These are phyloP conservation scores for Xylaria scruposa DNA, from an alignment of 495 filamentous ascomycete genomes.

Conservation along the genomic window DNA sequence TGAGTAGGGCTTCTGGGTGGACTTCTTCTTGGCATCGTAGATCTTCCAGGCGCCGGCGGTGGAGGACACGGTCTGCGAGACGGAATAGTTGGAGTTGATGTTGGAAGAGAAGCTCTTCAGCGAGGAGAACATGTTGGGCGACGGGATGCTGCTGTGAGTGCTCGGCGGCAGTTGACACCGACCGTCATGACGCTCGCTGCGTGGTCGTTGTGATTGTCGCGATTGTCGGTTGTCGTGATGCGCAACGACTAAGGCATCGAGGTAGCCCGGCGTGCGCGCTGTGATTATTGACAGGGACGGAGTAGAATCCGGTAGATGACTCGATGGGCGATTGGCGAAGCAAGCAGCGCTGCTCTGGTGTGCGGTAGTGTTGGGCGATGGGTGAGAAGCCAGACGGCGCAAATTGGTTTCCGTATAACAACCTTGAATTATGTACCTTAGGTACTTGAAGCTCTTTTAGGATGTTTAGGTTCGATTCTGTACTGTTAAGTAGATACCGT, in stretches of 20 bases:
- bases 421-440: background rate
- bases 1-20: conserved; percentile 83
- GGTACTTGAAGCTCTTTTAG: background rate
- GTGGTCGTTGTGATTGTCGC: background rate
- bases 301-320: background rate
- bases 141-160: conserved; percentile 16
- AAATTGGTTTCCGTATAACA: background rate
- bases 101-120: conserved; percentile 89
- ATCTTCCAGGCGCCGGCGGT: conserved; percentile 95
- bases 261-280: background rate
- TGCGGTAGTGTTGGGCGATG: background rate
- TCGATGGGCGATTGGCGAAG: background rate
- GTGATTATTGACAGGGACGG: no score
- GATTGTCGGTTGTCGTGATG: background rate
- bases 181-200: conserved; percentile 37
- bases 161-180: conserved; percentile 28
- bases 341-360: background rate
- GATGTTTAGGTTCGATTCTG: background rate
- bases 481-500: background rate
- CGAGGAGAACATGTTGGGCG: conserved; percentile 79
- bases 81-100: conserved; percentile 87
- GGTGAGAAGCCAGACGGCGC: background rate
- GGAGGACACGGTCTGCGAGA: conserved; percentile 71
- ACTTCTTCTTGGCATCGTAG: conserved; percentile 95
- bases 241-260: background rate